Evolutionary conservation across 2,329 filamentous ascomycete species (phyloP).

Genomic region (Coniella lustricola): DNA sequence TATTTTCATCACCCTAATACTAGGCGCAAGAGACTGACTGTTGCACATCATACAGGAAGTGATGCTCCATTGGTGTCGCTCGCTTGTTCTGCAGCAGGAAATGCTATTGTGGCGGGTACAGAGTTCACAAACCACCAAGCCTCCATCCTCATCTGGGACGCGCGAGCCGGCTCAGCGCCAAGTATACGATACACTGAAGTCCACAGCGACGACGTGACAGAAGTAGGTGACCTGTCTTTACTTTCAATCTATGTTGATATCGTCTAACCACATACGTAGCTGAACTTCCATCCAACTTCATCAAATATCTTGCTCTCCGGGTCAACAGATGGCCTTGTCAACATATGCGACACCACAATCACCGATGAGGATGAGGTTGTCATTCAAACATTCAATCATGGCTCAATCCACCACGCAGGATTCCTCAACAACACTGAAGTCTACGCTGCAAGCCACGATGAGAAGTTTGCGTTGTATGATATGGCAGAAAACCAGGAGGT

Average conservation of each 20-base stretch:
- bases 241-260: background rate
- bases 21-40: constrained; percentile 7
- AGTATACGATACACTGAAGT: constrained; percentile 54
- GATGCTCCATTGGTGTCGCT: constrained; percentile 55
- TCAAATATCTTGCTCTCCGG: constrained; percentile 63
- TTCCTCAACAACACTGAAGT: constrained; percentile 61
- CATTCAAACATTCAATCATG: constrained; percentile 71
- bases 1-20: no score
- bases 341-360: constrained; percentile 65
- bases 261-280: constrained; percentile 28
- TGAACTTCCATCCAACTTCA: constrained; percentile 54
- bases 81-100: constrained; percentile 49
- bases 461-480: constrained; percentile 68
- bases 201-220: constrained; percentile 62
- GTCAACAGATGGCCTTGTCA: constrained; percentile 73
- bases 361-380: constrained; percentile 71
- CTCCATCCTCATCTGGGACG: constrained; percentile 57
- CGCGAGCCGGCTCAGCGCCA: constrained; percentile 40
- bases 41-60: constrained; percentile 30
- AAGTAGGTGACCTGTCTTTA: constrained; percentile 29
- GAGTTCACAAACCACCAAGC: constrained; percentile 60
- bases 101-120: constrained; percentile 64
- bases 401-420: constrained; percentile 66
- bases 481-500: constrained; percentile 57
- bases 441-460: constrained; percentile 70